A percentile compares a stretch with the other conserved stretches of the same genome.
phyloP scores from a whole-genome alignment of 139 green algal genomes.

The Trebouxia sp. region DNA sequence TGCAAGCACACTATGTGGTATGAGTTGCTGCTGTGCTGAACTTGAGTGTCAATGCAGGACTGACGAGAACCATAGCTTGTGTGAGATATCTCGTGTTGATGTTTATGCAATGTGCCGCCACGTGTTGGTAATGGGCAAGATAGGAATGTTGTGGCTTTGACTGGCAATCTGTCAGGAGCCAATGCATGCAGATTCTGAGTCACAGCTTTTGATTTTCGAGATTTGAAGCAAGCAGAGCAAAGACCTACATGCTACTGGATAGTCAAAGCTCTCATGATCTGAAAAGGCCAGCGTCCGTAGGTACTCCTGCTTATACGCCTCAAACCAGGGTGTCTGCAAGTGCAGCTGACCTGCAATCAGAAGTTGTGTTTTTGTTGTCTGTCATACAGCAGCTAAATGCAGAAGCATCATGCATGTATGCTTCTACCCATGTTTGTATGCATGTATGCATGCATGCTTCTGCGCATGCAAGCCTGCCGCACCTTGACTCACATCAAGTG shows the following conservation, averaged over 20 bases:
- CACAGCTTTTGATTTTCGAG: too few relatives aligned
- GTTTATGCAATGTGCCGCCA: too few relatives aligned
- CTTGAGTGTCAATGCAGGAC: too few relatives aligned
- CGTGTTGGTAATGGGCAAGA: too few relatives aligned
- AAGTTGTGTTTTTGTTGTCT: not conserved
- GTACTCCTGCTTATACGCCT: slow-evolving; percentile 74
- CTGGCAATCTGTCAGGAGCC: not conserved
- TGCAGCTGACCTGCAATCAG: not conserved
- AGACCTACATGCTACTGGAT: slow-evolving; percentile 78
- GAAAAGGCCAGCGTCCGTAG: slow-evolving; percentile 76
- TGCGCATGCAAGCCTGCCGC: too few relatives aligned
- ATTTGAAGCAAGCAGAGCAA: too few relatives aligned
- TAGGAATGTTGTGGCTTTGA: too few relatives aligned
- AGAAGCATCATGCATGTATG: not conserved
- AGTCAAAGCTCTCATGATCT: slow-evolving; percentile 85
- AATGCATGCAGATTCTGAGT: too few relatives aligned
- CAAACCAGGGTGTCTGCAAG: slow-evolving; percentile 76
- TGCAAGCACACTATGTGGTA: slow-evolving; percentile 1
- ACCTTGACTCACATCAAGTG: not conserved
- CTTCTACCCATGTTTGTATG: too few relatives aligned
- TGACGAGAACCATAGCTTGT: too few relatives aligned
- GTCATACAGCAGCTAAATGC: not conserved
- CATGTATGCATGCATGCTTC: not conserved
- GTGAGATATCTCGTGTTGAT: too few relatives aligned
- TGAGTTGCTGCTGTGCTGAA: not conserved